Percentiles rank a stretch among this genome's conserved stretches.
phyloP scores from a whole-genome alignment of 2,329 filamentous ascomycete genomes.

The Diplodia corticola region DNA sequence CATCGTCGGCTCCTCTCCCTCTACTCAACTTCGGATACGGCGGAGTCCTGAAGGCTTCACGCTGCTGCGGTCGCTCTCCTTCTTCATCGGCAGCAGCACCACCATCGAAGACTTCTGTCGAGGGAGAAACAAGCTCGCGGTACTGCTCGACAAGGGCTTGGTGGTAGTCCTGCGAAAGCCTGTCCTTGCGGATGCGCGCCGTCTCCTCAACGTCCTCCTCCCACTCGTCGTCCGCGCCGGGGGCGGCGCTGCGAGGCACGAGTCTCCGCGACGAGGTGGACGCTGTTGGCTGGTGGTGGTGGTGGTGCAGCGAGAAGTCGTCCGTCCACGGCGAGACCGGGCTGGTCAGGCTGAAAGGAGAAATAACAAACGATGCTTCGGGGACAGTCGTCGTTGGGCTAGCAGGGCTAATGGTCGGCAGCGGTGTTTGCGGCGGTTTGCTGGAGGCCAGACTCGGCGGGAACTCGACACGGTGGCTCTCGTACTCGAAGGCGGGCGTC shows the following conservation, averaged over 20 bases:
- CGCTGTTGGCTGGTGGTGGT: background rate
- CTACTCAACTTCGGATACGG: background rate
- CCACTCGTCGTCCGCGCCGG: constrained; percentile 11
- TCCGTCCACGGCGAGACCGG: background rate
- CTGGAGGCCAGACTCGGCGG: constrained; percentile 4
- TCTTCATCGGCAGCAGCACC: background rate
- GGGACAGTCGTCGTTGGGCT: background rate
- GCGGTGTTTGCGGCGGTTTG: constrained; percentile 12
- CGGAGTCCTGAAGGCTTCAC: background rate
- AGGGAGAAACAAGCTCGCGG: constrained; percentile 9
- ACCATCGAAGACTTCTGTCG: constrained; percentile 2
- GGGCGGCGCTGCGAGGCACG: constrained; percentile 10
- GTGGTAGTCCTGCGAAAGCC: constrained; percentile 16
- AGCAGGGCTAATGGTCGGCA: background rate
- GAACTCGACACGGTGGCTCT: constrained; percentile 7
- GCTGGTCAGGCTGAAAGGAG: constrained; percentile 1
- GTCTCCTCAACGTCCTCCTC: constrained; percentile 13
- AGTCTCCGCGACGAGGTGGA: background rate
- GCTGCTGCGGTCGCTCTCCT: background rate
- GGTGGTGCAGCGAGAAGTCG: background rate
- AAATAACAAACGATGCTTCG: background rate
- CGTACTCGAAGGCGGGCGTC: constrained; percentile 19
- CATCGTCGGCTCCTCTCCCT: background rate
- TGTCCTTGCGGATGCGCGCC: background rate
- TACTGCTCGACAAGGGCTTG: constrained; percentile 15